phyloP scores from a whole-genome alignment of 345 rosid species.

The Hibiscus trionum region DNA sequence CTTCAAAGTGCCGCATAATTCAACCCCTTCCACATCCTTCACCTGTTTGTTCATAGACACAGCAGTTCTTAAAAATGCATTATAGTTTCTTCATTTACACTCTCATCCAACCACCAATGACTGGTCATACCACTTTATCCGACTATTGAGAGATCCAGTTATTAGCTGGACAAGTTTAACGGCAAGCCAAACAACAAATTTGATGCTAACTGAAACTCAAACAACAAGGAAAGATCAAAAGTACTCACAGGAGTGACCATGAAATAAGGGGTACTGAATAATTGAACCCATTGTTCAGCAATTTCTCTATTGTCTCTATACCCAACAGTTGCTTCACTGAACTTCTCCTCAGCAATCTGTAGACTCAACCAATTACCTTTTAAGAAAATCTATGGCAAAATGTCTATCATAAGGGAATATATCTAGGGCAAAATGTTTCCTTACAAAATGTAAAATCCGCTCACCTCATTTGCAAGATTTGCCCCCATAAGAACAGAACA shows the following conservation, averaged over 20 bases:
- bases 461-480: constrained; percentile 90
- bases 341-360: constrained; percentile 54
- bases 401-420: neutral
- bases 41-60: constrained; percentile 34
- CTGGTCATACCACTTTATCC: too few relatives aligned
- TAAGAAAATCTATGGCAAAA: neutral
- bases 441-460: neutral
- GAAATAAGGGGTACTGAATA: too few relatives aligned
- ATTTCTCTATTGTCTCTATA: too few relatives aligned
- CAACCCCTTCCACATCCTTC: constrained; percentile 93
- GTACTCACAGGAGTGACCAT: too few relatives aligned
- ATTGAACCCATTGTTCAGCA: too few relatives aligned
- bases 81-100: neutral
- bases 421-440: too few relatives aligned
- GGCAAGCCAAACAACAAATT: too few relatives aligned
- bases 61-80: neutral
- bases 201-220: too few relatives aligned
- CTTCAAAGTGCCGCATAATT: constrained; percentile 92
- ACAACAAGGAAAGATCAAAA: too few relatives aligned
- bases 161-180: too few relatives aligned
- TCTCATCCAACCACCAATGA: neutral
- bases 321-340: too few relatives aligned
- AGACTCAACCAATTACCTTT: constrained; percentile 9
- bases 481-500: constrained; percentile 97
- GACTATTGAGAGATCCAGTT: too few relatives aligned